Base-by-base conservation (phyloP, 2,329 filamentous ascomycete species). In the Leptographium wingfieldii region DNA sequence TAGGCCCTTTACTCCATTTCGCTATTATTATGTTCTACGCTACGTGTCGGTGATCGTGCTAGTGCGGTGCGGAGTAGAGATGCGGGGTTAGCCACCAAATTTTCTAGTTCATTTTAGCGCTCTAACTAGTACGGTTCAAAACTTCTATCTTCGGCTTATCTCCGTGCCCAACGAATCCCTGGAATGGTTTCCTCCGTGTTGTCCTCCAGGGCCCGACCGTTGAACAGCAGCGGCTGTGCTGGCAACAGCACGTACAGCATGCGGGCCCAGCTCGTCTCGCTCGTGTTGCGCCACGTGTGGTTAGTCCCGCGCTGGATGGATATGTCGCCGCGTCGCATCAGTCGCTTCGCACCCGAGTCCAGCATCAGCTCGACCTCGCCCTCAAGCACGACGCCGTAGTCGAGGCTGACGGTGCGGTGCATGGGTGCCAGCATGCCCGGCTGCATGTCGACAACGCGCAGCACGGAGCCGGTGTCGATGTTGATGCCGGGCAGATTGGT, bases 221-320 rank as follows among this genome's bases (percentile, higher is more conserved):
- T 63, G 1, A 64, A 57, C 2, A 19, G 40, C 3, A 68, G 56
- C 1, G 60, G 27, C 53, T 59, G 1, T 59, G 62, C 33, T 33
- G 69, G 69, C 65, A 72, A 67, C 61, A 75, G 61, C 1, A 74
- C 69, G 68, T 77, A 69, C 66, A 69, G 58, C 71, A 79, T 75
- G 22, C 77, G 68, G 2, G 73, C 72, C 77, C 76, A 79, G 22
- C 74, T 72, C 0, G 70, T 76, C 48, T 70, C 63, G 59, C 73
- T 74, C 19, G 65, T 63, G 59, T 77, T 76, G 31, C 67, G 64
- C 74, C 74, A 77, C n/a, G 68, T 70, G 66, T 77, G 76, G 65
- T 71, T 74, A 11, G 75, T 77, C 4, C 68, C 76, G 55, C 77
- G 68, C 66, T 79, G 76, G 19, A 79, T 71, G 16, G 72, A 71